Percentiles rank a stretch among this genome's conserved stretches.
Evolutionary conservation across 345 rosid species (phyloP).

Genomic region (Heritiera fomes): DNA sequence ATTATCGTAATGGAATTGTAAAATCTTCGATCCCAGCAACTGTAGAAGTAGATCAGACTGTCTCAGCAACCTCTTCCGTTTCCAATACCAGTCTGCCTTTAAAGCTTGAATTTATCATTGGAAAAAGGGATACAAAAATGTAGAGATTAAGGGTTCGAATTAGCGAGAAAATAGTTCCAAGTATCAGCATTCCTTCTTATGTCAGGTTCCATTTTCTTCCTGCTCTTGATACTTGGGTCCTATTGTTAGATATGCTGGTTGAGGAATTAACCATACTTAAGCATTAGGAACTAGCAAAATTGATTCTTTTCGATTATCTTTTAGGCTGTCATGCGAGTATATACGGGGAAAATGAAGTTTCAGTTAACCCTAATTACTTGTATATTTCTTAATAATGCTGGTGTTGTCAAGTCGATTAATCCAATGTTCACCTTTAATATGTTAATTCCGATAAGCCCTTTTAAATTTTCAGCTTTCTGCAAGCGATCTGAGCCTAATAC

Average conservation of each 20-base stretch:
- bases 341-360: neutral
- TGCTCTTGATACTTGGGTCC: neutral
- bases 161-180: neutral
- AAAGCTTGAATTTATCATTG: conserved; percentile 15
- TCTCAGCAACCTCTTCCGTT: conserved; percentile 6
- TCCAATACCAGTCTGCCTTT: conserved; percentile 8
- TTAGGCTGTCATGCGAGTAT: neutral
- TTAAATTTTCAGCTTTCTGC: neutral
- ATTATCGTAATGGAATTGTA: conserved; percentile 20
- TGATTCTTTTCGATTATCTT: neutral
- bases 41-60: neutral
- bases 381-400: neutral
- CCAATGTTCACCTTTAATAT: neutral
- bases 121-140: conserved; percentile 14
- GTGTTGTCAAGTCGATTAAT: neutral
- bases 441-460: neutral
- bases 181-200: neutral
- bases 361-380: neutral
- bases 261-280: conserved; percentile 2
- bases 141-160: conserved; percentile 13
- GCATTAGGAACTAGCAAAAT: neutral
- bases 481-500: neutral
- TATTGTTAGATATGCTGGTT: neutral
- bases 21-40: conserved; percentile 20
- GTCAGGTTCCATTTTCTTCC: neutral